Evolutionary conservation across 1,139 yeast genomes (phyloP).

Genomic region (Zygotorulaspora mrakii): DNA sequence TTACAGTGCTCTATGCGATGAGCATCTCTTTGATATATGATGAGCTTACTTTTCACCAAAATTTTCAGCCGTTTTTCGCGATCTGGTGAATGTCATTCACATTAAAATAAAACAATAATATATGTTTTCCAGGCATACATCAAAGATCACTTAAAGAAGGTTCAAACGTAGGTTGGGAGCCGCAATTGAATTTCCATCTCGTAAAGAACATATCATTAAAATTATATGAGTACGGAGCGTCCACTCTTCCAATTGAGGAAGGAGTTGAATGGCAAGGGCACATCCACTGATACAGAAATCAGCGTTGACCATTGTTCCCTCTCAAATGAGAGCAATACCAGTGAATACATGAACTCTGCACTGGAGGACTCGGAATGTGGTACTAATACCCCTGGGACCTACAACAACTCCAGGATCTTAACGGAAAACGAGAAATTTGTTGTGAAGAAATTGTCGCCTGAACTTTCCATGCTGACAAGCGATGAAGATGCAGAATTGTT

Average conservation of each 20-base stretch:
- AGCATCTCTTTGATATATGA: conserved; percentile 8
- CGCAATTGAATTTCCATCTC: not conserved
- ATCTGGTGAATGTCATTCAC: too few species aligned
- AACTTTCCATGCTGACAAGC: conserved; percentile 16
- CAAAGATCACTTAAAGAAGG: too few species aligned
- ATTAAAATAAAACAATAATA: too few species aligned
- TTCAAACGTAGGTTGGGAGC: not conserved
- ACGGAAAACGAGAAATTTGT: conserved; percentile 35
- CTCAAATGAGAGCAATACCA: conserved; percentile 6
- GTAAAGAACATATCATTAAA: not conserved
- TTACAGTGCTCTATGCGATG: conserved; percentile 3
- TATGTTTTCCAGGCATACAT: too few species aligned
- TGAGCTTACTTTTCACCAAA: conserved; percentile 11
- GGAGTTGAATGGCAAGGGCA: conserved; percentile 16
- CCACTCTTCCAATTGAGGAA: conserved; percentile 26
- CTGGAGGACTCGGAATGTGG: conserved; percentile 11
- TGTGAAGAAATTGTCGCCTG: conserved; percentile 25
- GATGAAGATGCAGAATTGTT: conserved; percentile 21
- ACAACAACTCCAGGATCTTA: conserved; percentile 19
- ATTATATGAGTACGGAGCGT: conserved; percentile 12
- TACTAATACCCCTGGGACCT: conserved; percentile 8
- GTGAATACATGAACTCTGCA: conserved; percentile 7
- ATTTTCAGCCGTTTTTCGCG: conserved; percentile 10
- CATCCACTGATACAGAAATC: conserved; percentile 8
- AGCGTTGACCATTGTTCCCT: conserved; percentile 6